These are phyloP conservation scores for Cymbopogon citratus DNA, from an alignment of 176 grass and related monocot species.

Conservation along the genomic window DNA sequence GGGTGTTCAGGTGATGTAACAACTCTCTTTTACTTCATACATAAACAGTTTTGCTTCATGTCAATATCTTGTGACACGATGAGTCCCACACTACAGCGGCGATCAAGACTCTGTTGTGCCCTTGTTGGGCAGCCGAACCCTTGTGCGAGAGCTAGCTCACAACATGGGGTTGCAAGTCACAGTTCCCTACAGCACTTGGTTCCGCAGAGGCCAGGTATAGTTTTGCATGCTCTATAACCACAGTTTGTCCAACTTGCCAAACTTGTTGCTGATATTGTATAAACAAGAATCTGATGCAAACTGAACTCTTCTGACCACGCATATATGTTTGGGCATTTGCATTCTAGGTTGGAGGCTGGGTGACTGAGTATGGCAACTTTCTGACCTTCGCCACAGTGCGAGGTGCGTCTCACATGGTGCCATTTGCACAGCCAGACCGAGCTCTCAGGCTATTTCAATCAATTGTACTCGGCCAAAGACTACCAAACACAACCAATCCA, in stretches of 20 bases:
- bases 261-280: not conserved
- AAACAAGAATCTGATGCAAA: not conserved
- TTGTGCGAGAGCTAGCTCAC: slow-evolving; percentile 84
- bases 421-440: slow-evolving; percentile 72
- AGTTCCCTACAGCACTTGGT: slow-evolving; percentile 77
- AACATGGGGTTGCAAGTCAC: slow-evolving; percentile 62
- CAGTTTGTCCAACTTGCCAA: not conserved
- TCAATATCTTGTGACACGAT: slow-evolving; percentile 15
- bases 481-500: slow-evolving; percentile 72
- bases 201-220: slow-evolving; percentile 74
- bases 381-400: slow-evolving; percentile 89
- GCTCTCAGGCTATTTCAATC: slow-evolving; percentile 73
- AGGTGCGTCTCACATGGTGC: slow-evolving; percentile 95
- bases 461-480: slow-evolving; percentile 56
- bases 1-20: slow-evolving; percentile 77
- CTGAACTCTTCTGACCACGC: not conserved
- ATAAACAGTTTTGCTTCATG: not conserved
- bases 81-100: slow-evolving; percentile 40
- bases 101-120: slow-evolving; percentile 99
- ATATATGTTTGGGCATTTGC: not conserved
- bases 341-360: slow-evolving; percentile 84
- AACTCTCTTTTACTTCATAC: not conserved
- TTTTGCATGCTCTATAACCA: not conserved
- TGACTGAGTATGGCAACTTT: slow-evolving; percentile 73
- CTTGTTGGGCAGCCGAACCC: slow-evolving; percentile 77